A percentile compares a stretch with the other conserved stretches of the same genome.
phyloP scores from a whole-genome alignment of 2,329 filamentous ascomycete species.

The Pezicula rhizophila region DNA sequence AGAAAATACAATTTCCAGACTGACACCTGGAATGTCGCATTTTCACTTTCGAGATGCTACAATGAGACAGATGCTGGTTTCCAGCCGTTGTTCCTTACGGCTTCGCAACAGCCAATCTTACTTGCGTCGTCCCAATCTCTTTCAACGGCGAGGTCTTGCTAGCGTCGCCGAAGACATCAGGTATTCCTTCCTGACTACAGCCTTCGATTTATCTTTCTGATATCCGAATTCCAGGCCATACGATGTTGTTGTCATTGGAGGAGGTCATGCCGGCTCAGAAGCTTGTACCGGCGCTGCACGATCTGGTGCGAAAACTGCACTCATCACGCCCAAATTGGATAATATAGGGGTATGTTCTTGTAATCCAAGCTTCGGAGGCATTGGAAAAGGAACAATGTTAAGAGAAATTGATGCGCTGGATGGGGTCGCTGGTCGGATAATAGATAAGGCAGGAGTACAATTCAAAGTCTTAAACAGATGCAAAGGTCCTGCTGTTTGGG shows the following conservation, averaged over 20 bases:
- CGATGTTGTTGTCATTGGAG: slow-evolving; percentile 93
- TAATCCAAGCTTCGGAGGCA: slow-evolving; percentile 96
- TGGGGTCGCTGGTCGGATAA: slow-evolving; percentile 78
- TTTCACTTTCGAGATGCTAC: background rate
- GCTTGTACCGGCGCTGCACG: slow-evolving; percentile 87
- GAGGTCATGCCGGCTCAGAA: slow-evolving; percentile 92
- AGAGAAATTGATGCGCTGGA: slow-evolving; percentile 94
- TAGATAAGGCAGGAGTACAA: slow-evolving; percentile 92
- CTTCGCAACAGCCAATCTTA: slow-evolving; percentile 5
- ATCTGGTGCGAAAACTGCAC: slow-evolving; percentile 78
- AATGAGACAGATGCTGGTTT: slow-evolving; percentile 10
- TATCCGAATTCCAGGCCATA: slow-evolving; percentile 36
- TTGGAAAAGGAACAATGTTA: slow-evolving; percentile 94
- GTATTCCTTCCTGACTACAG: slow-evolving; percentile 7
- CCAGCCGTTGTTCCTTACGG: slow-evolving; percentile 4
- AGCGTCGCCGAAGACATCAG: slow-evolving; percentile 12
- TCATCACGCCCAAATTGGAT: slow-evolving; percentile 81
- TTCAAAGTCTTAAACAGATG: slow-evolving; percentile 82
- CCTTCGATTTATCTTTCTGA: background rate
- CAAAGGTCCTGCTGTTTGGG: slow-evolving; percentile 94
- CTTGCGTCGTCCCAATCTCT: background rate
- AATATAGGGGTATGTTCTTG: slow-evolving; percentile 95
- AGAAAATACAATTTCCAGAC: too few relatives aligned
- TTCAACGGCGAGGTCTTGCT: slow-evolving; percentile 17
- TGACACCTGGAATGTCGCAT: background rate